Conservation (phyloP, 345 rosid genomes). For the Hevea brasiliensis region DNA sequence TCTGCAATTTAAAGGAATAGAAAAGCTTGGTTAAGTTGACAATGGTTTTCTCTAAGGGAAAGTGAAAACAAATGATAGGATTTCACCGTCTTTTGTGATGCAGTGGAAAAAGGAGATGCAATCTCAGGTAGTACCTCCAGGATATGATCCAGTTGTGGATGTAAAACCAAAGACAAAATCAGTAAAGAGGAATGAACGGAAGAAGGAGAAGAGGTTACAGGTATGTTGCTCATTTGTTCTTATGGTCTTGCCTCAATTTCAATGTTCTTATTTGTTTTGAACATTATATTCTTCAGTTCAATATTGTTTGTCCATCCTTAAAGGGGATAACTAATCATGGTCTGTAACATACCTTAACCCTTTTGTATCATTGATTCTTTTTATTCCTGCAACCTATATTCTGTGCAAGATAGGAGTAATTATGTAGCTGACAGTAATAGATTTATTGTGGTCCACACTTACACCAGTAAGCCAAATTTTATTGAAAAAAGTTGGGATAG, state of each 20-base stretch:
- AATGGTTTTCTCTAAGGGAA: neutral
- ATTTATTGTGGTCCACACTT: neutral
- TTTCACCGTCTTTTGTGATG: slow-evolving; percentile 17
- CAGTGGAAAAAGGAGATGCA: slow-evolving; percentile 80
- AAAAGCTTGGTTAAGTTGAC: neutral
- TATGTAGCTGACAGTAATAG: neutral
- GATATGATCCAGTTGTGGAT: slow-evolving; percentile 61
- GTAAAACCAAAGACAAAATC: slow-evolving; percentile 79
- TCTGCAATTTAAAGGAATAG: neutral
- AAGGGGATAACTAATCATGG: neutral
- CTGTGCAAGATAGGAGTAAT: neutral
- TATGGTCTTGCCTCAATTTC: neutral
- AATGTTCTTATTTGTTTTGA: neutral
- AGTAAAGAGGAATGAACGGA: slow-evolving; percentile 78
- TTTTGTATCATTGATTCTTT: neutral
- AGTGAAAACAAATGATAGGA: neutral
- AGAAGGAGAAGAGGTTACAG: slow-evolving; percentile 88
- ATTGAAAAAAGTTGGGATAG: neutral
- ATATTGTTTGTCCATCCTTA: neutral
- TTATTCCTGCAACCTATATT: neutral
- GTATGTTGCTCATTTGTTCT: slow-evolving; percentile 30
- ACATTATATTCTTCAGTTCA: neutral
- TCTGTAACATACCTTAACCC: neutral
- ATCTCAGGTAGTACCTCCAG: slow-evolving; percentile 68
- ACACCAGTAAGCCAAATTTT: neutral